phyloP scores from a whole-genome alignment of 108 stramenopile species.

The Cyclotella kingstonii region DNA sequence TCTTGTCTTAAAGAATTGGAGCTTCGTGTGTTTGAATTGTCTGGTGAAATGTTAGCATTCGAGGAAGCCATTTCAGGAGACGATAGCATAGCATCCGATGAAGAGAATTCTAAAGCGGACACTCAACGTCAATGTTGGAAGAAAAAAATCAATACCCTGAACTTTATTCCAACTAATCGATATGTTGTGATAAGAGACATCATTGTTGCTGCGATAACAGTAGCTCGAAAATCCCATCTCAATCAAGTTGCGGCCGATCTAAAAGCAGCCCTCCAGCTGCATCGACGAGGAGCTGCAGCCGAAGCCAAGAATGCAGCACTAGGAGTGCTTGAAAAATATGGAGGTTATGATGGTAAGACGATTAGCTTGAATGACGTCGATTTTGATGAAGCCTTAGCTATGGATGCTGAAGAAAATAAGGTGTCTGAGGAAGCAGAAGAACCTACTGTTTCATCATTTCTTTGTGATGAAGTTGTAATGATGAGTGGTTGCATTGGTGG shows the following conservation, averaged over 20 bases:
- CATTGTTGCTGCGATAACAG: constrained; percentile 69
- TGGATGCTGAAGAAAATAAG: constrained; percentile 27
- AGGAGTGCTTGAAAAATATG: constrained; percentile 60
- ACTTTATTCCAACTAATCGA: constrained; percentile 42
- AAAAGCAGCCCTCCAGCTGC: constrained; percentile 57
- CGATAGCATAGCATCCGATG: constrained; percentile 59
- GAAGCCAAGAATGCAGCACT: constrained; percentile 65
- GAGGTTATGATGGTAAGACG: constrained; percentile 58
- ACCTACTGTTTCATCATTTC: constrained; percentile 48
- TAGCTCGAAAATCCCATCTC: constrained; percentile 75
- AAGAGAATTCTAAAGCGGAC: constrained; percentile 47
- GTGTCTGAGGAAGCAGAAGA: constrained; percentile 31
- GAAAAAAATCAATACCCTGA: constrained; percentile 60
- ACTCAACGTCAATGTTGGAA: constrained; percentile 65
- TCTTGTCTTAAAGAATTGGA: constrained; percentile 33
- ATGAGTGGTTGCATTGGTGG: constrained; percentile 71
- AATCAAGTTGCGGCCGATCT: constrained; percentile 65
- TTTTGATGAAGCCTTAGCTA: constrained; percentile 48
- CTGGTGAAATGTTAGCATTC: constrained; percentile 60
- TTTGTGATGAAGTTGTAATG: constrained; percentile 67
- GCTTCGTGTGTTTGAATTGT: constrained; percentile 42
- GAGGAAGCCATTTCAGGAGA: constrained; percentile 68
- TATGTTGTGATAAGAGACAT: constrained; percentile 57
- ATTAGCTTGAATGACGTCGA: constrained; percentile 64
- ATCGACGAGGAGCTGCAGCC: constrained; percentile 63